These are phyloP conservation scores for Penicillium janthinellum DNA, from an alignment of 2,329 filamentous ascomycete species.

Conservation along the genomic window DNA sequence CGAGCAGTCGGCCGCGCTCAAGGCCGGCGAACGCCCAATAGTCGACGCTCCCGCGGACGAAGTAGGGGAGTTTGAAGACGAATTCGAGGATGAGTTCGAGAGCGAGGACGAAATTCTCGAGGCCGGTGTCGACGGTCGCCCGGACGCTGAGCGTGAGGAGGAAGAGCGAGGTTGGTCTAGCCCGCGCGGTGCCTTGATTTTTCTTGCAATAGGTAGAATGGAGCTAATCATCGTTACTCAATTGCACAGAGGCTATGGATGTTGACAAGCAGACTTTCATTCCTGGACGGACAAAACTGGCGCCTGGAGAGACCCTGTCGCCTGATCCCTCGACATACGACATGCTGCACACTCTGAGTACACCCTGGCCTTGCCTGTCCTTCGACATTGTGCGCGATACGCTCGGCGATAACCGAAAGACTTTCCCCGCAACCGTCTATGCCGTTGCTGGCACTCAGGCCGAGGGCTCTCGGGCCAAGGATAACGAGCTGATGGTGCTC, in stretches of 20 bases:
- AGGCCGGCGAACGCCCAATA: conserved; percentile 63
- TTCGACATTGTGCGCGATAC: conserved; percentile 88
- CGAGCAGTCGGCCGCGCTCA: conserved; percentile 56
- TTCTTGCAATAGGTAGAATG: background rate
- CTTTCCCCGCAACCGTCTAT: conserved; percentile 95
- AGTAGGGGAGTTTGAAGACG: conserved; percentile 66
- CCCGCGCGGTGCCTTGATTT: background rate
- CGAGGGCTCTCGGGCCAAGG: conserved; percentile 69
- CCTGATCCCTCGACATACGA: conserved; percentile 95
- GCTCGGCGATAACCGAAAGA: conserved; percentile 83
- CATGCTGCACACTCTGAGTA: conserved; percentile 92
- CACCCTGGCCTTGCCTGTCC: conserved; percentile 94
- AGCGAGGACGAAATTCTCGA: conserved; percentile 91
- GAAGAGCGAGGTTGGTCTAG: conserved; percentile 66
- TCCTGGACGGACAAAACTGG: conserved; percentile 87
- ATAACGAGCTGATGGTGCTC: conserved; percentile 94
- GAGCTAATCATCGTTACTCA: conserved; percentile 3
- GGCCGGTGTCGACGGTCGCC: conserved; percentile 88
- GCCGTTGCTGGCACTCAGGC: conserved; percentile 94
- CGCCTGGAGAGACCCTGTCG: conserved; percentile 84
- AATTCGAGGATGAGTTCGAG: conserved; percentile 97
- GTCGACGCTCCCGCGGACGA: conserved; percentile 53
- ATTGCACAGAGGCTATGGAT: conserved; percentile 72
- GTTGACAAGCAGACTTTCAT: conserved; percentile 95
- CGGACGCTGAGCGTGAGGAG: conserved; percentile 89